Percentiles rank a stretch among this genome's conserved stretches.
Evolutionary conservation across 768 basidiomycete species (phyloP).

Genomic region (Termitomyces sp.): DNA sequence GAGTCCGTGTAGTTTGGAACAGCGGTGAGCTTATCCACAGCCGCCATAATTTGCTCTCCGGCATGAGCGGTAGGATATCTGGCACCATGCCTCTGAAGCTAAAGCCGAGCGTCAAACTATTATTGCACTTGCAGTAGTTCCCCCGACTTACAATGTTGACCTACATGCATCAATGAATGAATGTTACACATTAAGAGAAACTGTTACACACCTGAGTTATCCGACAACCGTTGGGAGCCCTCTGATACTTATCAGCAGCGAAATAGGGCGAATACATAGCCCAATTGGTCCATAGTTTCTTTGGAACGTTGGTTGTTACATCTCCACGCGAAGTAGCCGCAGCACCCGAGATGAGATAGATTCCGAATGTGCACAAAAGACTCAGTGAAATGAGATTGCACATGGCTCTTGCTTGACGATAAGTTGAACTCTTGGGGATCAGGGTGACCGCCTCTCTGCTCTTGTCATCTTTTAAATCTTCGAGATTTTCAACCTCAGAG

Average conservation of each 20-base stretch:
- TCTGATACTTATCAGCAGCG: slow-evolving; percentile 36
- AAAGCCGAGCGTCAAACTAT: background rate
- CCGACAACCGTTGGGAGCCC: slow-evolving; percentile 42
- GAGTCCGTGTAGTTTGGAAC: slow-evolving; percentile 39
- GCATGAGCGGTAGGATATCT: slow-evolving; percentile 63
- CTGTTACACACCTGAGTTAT: slow-evolving; percentile 44
- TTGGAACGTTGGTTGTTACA: slow-evolving; percentile 5
- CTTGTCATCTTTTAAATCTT: background rate
- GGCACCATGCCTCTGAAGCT: slow-evolving; percentile 81
- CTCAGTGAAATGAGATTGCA: slow-evolving; percentile 2
- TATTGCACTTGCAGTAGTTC: background rate
- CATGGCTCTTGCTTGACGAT: background rate
- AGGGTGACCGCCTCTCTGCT: background rate
- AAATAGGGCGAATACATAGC: slow-evolving; percentile 59
- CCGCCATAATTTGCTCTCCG: slow-evolving; percentile 31
- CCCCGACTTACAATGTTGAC: slow-evolving; percentile 51
- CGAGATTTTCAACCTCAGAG: background rate
- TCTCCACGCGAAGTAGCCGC: background rate
- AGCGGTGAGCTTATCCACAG: slow-evolving; percentile 49
- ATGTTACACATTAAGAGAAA: background rate
- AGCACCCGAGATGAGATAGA: background rate
- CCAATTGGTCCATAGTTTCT: slow-evolving; percentile 34
- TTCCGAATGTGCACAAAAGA: slow-evolving; percentile 2
- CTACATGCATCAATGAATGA: slow-evolving; percentile 21
- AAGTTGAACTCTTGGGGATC: background rate